Evolutionary conservation across 2,329 filamentous ascomycete species (phyloP).

Genomic region (Chrysoporthe puriensis): DNA sequence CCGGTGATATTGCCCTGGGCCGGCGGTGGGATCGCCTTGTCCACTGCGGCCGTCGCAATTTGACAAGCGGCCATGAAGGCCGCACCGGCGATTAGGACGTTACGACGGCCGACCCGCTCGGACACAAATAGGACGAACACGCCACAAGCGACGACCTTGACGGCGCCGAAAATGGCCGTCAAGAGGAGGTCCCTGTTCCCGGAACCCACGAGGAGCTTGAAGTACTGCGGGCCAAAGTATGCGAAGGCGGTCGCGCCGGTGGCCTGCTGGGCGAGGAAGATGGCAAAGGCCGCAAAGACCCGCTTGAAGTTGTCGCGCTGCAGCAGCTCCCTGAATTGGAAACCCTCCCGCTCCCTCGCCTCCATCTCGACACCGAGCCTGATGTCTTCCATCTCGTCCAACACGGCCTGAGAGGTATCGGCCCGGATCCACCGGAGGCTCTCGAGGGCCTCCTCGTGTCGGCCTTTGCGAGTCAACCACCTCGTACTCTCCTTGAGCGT

Average conservation of each 20-base stretch:
- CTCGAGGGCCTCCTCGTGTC: conserved; percentile 48
- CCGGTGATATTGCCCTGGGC: conserved; percentile 38
- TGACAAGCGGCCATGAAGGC: conserved; percentile 50
- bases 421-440: conserved; percentile 57
- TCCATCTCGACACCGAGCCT: conserved; percentile 50
- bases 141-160: conserved; percentile 55
- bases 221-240: conserved; percentile 60
- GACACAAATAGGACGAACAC: conserved; percentile 57
- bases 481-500: conserved; percentile 53
- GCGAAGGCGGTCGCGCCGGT: conserved; percentile 59
- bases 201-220: conserved; percentile 52
- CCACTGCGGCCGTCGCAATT: conserved; percentile 47
- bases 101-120: conserved; percentile 49
- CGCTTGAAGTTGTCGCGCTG: conserved; percentile 49
- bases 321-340: conserved; percentile 48
- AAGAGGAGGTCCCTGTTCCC: conserved; percentile 50
- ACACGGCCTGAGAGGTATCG: conserved; percentile 40
- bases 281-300: conserved; percentile 46
- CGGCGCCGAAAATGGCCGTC: conserved; percentile 56
- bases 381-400: conserved; percentile 55
- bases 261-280: conserved; percentile 57
- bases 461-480: conserved; percentile 53
- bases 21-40: conserved; percentile 43
- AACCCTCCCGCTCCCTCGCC: conserved; percentile 46
- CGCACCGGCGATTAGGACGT: conserved; percentile 47